A percentile compares a stretch with the other conserved stretches of the same genome.
phyloP scores from a whole-genome alignment of 1,139 yeast genomes.

The Geotrichum citri-aurantii region DNA sequence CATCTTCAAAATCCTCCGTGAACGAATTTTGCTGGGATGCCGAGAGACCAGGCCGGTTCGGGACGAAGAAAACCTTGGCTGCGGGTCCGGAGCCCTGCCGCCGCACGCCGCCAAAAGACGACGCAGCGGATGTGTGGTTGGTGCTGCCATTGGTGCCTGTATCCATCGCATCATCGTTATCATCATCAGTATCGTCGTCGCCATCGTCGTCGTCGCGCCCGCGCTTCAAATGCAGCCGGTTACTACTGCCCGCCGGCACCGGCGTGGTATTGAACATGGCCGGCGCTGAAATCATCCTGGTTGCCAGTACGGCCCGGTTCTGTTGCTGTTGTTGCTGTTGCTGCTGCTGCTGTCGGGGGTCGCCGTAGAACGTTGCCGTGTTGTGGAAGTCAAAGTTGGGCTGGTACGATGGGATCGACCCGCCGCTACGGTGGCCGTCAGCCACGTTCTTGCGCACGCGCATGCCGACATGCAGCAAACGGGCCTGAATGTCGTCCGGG shows the following conservation, averaged over 20 bases:
- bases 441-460: conserved; percentile 32
- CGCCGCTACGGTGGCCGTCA: conserved; percentile 30
- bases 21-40: conserved; percentile 28
- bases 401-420: conserved; percentile 27
- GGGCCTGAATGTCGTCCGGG: conserved; percentile 28
- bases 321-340: neutral
- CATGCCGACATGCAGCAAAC: conserved; percentile 30
- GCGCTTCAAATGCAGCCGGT: conserved; percentile 15
- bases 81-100: conserved; percentile 2
- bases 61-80: conserved; percentile 30
- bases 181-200: conserved; percentile 29
- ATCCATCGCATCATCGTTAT: conserved; percentile 32
- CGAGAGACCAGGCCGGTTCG: conserved; percentile 10
- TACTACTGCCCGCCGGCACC: neutral
- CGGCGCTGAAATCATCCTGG: conserved; percentile 10
- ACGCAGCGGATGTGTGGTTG: conserved; percentile 26
- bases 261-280: conserved; percentile 3
- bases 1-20: conserved; percentile 28
- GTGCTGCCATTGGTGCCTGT: conserved; percentile 30
- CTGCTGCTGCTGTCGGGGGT: conserved; percentile 20
- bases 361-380: conserved; percentile 1
- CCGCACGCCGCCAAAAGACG: conserved; percentile 5
- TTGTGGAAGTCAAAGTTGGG: conserved; percentile 19
- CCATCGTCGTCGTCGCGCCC: conserved; percentile 25
- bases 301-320: neutral